These are phyloP conservation scores for Penicillium cosmopolitanum DNA, from an alignment of 495 filamentous ascomycete species.

Conservation along the genomic window DNA sequence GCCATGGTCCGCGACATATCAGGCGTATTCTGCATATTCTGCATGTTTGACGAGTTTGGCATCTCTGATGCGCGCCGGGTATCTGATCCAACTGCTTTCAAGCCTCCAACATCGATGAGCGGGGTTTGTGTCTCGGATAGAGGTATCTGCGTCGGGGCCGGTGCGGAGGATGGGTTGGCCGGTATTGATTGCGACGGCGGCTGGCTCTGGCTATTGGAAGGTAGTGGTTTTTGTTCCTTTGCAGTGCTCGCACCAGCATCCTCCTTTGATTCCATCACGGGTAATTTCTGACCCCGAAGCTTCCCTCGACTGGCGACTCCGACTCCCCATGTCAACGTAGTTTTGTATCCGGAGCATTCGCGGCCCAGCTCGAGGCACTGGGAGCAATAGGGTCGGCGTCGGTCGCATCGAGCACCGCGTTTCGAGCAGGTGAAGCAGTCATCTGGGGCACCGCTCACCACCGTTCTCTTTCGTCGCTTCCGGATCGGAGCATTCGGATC, in stretches of 20 bases:
- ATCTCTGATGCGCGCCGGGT: constrained; percentile 6
- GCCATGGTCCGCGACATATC: constrained; percentile 23
- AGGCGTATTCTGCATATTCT: constrained; percentile 1
- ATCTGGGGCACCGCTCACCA: constrained; percentile 86
- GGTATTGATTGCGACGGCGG: constrained; percentile 16
- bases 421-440: constrained; percentile 96
- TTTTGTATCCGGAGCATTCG: constrained; percentile 97
- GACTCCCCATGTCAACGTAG: constrained; percentile 95
- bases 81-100: constrained; percentile 14
- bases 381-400: constrained; percentile 91
- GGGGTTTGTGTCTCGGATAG: constrained; percentile 9
- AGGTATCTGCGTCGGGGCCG: constrained; percentile 7
- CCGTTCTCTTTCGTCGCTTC: constrained; percentile 86
- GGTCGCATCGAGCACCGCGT: constrained; percentile 82
- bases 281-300: constrained; percentile 83
- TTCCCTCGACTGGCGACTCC: constrained; percentile 97
- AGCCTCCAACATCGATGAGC: constrained; percentile 1
- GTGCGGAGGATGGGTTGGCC: constrained; percentile 15
- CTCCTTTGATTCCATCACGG: constrained; percentile 57
- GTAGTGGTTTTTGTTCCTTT: constrained; percentile 18
- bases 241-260: constrained; percentile 18
- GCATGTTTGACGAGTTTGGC: neutral
- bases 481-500: constrained; percentile 42
- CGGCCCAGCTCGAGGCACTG: constrained; percentile 90
- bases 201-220: constrained; percentile 19